Conservation (phyloP, 495 filamentous ascomycete species). For the Aspergillus taichungensis region DNA sequence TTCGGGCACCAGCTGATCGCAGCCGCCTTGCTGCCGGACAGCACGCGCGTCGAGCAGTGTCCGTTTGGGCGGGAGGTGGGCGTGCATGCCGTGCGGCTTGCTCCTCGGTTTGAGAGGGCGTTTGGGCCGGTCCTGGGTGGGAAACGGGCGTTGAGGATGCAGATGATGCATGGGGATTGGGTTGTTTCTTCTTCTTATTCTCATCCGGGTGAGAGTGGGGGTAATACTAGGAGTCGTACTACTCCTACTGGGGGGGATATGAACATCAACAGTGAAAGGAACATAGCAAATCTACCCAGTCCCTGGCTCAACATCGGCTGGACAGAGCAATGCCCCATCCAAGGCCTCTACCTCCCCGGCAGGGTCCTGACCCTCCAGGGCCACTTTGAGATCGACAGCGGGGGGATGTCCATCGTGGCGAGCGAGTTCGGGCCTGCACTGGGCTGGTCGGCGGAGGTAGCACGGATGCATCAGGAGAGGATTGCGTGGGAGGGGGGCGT, state of each 20-base stretch:
- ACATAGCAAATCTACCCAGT: constrained; percentile 13
- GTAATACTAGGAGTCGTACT: constrained; percentile 11
- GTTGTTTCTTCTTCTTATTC: constrained; percentile 13
- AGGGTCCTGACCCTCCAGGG: constrained; percentile 27
- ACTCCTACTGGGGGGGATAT: too few relatives aligned
- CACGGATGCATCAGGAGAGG: too few relatives aligned
- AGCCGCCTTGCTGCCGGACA: constrained; percentile 19
- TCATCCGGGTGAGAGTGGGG: too few relatives aligned
- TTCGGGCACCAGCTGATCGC: constrained; percentile 36
- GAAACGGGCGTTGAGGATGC: constrained; percentile 18
- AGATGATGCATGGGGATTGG: constrained; percentile 32
- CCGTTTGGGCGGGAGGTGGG: constrained; percentile 27
- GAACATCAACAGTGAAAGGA: too few relatives aligned
- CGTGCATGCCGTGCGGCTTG: constrained; percentile 19
- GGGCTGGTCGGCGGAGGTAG: neutral
- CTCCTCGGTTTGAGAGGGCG: constrained; percentile 14
- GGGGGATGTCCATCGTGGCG: constrained; percentile 23
- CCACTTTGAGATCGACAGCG: constrained; percentile 31
- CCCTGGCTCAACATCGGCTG: constrained; percentile 28
- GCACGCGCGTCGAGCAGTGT: constrained; percentile 20
- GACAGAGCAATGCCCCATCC: constrained; percentile 25
- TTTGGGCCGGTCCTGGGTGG: constrained; percentile 12
- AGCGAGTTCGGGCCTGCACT: constrained; percentile 8
- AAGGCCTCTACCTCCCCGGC: constrained; percentile 29
- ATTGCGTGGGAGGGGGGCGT: neutral